Conservation (phyloP, 139 green algal species). For the Limnomonas spitsbergensis region DNA sequence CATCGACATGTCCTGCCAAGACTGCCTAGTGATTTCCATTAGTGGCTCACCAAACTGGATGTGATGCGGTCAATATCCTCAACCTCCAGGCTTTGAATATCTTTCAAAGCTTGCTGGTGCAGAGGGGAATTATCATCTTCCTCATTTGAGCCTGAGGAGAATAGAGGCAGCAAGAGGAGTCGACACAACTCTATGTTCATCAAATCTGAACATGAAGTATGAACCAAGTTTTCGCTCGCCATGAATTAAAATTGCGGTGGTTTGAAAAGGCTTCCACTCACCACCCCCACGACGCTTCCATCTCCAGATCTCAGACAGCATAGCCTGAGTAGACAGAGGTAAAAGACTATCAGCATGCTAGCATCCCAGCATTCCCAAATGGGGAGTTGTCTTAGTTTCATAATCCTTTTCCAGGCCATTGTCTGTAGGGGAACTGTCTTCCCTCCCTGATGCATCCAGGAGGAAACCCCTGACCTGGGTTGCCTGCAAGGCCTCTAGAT, state of each 20-base stretch:
- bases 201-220: too few relatives aligned
- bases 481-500: neutral
- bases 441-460: neutral
- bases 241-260: too few relatives aligned
- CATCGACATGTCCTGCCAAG: neutral
- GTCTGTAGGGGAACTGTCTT: neutral
- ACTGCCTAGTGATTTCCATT: neutral
- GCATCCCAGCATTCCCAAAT: neutral
- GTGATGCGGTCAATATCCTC: slow-evolving; percentile 21
- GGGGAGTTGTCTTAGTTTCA: neutral
- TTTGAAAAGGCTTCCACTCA: too few relatives aligned
- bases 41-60: neutral
- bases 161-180: too few relatives aligned
- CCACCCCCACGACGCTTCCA: slow-evolving; percentile 16
- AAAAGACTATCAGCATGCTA: neutral
- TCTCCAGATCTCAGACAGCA: slow-evolving; percentile 19
- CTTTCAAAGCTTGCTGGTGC: neutral
- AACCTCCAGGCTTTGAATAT: neutral
- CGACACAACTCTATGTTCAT: too few relatives aligned
- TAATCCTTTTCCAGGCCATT: neutral
- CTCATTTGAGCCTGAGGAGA: slow-evolving; percentile 9
- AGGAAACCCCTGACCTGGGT: neutral
- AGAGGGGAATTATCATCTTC: neutral
- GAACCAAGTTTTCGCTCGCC: too few relatives aligned
- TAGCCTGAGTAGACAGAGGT: neutral